A percentile compares a stretch with the other conserved stretches of the same genome.
Conservation (phyloP, 1,139 yeast genomes). For the Torulaspora pretoriensis region DNA sequence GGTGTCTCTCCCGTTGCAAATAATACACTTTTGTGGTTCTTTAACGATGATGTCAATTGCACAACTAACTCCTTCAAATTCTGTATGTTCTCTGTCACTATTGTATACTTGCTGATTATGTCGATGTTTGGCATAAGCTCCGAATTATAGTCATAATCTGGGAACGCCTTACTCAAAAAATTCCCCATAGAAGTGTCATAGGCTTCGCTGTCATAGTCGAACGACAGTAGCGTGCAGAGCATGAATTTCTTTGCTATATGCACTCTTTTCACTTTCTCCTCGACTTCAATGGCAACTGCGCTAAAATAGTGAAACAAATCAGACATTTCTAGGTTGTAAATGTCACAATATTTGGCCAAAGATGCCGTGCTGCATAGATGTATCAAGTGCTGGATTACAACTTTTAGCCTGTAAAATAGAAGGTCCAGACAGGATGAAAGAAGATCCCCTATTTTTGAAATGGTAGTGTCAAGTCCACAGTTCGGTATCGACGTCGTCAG, state of each 20-base stretch:
- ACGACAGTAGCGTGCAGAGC: slow-evolving; percentile 24
- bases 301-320: slow-evolving; percentile 20
- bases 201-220: slow-evolving; percentile 5
- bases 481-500: slow-evolving; percentile 10
- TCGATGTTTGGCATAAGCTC: not conserved
- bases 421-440: slow-evolving; percentile 22
- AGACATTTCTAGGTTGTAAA: slow-evolving; percentile 22
- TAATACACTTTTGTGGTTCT: slow-evolving; percentile 8
- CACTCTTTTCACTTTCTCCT: slow-evolving; percentile 21
- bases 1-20: slow-evolving; percentile 1
- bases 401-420: slow-evolving; percentile 20
- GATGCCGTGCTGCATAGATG: slow-evolving; percentile 17
- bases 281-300: slow-evolving; percentile 13
- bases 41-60: slow-evolving; percentile 9
- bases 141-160: slow-evolving; percentile 6
- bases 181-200: slow-evolving; percentile 5
- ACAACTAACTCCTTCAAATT: slow-evolving; percentile 5
- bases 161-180: slow-evolving; percentile 6
- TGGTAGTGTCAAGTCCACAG: slow-evolving; percentile 3
- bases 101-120: slow-evolving; percentile 7
- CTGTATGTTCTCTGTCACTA: slow-evolving; percentile 7
- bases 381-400: slow-evolving; percentile 13
- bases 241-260: slow-evolving; percentile 22
- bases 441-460: slow-evolving; percentile 17
- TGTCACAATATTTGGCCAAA: slow-evolving; percentile 23